Conservation (phyloP, 2,329 filamentous ascomycete genomes). For the Neofusicoccum kwambonambiense region DNA sequence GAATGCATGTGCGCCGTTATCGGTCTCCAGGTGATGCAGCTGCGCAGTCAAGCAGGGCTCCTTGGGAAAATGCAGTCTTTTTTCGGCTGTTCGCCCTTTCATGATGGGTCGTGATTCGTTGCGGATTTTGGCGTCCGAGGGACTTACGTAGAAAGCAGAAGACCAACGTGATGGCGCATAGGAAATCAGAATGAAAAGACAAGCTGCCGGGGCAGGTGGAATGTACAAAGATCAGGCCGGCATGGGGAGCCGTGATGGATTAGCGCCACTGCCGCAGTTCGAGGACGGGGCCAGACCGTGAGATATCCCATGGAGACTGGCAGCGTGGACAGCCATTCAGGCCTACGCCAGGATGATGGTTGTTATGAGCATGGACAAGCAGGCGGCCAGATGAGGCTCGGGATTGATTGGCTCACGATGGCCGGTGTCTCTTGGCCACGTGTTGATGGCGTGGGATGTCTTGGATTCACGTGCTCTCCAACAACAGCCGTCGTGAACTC, state of each 20-base stretch:
- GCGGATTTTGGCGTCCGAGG: not conserved
- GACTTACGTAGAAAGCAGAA: not conserved
- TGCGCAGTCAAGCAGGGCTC: not conserved
- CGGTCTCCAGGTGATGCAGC: too few relatives aligned
- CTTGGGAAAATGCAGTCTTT: not conserved
- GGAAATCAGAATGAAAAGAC: not conserved
- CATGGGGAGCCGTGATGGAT: not conserved
- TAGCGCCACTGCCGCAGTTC: not conserved
- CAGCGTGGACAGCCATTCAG: not conserved
- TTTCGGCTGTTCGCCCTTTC: not conserved
- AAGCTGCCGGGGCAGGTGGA: not conserved
- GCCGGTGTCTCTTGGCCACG: not conserved
- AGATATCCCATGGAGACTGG: too few relatives aligned
- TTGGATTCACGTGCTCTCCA: not conserved
- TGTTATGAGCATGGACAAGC: not conserved
- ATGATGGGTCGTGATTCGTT: not conserved
- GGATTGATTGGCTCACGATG: not conserved
- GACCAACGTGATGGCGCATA: not conserved
- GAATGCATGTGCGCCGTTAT: too few relatives aligned
- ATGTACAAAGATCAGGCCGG: not conserved
- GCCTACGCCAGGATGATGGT: not conserved
- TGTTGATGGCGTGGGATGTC: not conserved
- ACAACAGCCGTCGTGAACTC: too few relatives aligned
- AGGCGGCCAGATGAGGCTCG: not conserved
- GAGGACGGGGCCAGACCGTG: not conserved